Evolutionary conservation across 352 stramenopile genomes (phyloP).

Genomic region (Globisporangium iwayamae): DNA sequence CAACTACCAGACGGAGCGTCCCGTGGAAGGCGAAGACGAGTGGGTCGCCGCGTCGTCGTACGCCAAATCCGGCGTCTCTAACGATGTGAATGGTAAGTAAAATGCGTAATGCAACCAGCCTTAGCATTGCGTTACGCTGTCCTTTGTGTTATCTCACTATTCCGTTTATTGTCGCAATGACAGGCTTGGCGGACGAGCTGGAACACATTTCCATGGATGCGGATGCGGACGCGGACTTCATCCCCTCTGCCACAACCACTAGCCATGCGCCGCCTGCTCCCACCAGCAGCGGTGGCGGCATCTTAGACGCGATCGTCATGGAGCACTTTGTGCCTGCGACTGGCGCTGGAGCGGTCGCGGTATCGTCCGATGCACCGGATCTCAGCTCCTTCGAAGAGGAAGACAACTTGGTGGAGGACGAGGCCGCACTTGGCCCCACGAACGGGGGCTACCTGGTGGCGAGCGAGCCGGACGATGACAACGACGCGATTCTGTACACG

Average conservation of each 20-base stretch:
- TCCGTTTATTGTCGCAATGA: constrained; percentile 21
- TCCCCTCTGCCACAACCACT: neutral
- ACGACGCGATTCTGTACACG: constrained; percentile 92
- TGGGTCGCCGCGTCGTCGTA: constrained; percentile 90
- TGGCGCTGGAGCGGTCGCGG: neutral
- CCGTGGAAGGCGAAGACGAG: constrained; percentile 83
- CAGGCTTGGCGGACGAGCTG: constrained; percentile 51
- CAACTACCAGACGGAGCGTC: constrained; percentile 65
- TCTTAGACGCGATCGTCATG: constrained; percentile 69
- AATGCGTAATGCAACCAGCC: neutral
- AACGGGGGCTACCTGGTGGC: constrained; percentile 52
- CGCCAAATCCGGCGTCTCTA: constrained; percentile 28
- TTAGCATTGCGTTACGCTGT: neutral
- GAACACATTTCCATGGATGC: constrained; percentile 48
- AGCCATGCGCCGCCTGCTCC: neutral
- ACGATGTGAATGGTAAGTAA: constrained; percentile 21
- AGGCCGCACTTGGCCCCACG: constrained; percentile 33
- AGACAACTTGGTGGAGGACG: constrained; percentile 74
- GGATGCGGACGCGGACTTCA: constrained; percentile 17
- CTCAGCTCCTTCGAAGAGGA: constrained; percentile 74
- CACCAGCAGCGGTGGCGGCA: constrained; percentile 20
- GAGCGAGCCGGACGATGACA: constrained; percentile 77
- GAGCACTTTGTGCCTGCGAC: constrained; percentile 46
- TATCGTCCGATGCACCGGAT: constrained; percentile 31
- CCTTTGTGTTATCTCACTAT: constrained; percentile 6